Percentiles rank a stretch among this genome's conserved stretches.
These are phyloP conservation scores for Stemphylium lycopersici DNA, from an alignment of 2,329 filamentous ascomycete species.

Conservation along the genomic window DNA sequence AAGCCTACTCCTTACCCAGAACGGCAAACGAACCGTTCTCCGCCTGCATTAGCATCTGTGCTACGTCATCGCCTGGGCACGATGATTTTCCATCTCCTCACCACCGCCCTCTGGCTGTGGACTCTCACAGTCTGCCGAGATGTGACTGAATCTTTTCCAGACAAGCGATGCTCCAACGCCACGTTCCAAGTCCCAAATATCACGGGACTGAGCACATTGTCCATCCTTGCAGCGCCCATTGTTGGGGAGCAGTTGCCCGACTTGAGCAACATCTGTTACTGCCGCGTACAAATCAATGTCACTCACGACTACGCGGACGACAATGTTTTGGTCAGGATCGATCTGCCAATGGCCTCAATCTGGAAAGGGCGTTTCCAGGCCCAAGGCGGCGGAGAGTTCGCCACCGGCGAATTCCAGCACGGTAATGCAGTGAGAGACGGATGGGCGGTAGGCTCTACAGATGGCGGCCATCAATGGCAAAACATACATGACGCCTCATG, in stretches of 20 bases:
- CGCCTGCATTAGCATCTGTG: neutral
- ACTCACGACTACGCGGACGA: slow-evolving; percentile 27
- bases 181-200: neutral
- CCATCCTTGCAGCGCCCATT: neutral
- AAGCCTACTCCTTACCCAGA: neutral
- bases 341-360: slow-evolving; percentile 33
- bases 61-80: neutral
- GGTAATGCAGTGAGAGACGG: slow-evolving; percentile 20
- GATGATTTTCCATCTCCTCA: no score
- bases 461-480: slow-evolving; percentile 35
- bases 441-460: slow-evolving; percentile 42
- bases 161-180: neutral
- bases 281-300: slow-evolving; percentile 29
- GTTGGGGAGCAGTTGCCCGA: no score
- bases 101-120: neutral
- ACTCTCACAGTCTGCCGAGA: neutral
- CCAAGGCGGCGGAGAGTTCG: slow-evolving; percentile 39
- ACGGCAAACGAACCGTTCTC: neutral
- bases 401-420: slow-evolving; percentile 11
- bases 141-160: neutral
- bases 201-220: neutral
- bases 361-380: slow-evolving; percentile 46
- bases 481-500: slow-evolving; percentile 24
- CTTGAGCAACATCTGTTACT: slow-evolving; percentile 14
- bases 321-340: slow-evolving; percentile 32